Conservation (phyloP, 108 stramenopile species). For the Nannochloropsis salina region DNA sequence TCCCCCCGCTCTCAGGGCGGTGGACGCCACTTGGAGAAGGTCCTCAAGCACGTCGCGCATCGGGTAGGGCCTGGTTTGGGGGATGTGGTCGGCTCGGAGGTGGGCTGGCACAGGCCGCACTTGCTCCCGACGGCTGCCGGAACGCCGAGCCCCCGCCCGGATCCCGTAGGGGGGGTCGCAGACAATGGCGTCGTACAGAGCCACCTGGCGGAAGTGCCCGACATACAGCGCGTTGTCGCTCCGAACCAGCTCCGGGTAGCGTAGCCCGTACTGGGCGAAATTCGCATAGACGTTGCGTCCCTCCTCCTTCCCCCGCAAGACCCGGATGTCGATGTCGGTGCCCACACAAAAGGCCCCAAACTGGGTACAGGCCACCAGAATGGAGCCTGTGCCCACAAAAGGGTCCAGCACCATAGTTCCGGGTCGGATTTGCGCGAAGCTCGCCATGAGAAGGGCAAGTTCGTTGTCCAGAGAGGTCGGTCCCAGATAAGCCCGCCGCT, state of each 20-base stretch:
- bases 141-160: conserved; percentile 79
- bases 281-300: conserved; percentile 67
- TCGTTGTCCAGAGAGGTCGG: conserved; percentile 97
- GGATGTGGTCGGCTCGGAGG: conserved; percentile 78
- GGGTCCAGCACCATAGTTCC: conserved; percentile 76
- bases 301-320: conserved; percentile 68
- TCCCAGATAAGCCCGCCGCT: conserved; percentile 82
- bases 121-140: conserved; percentile 32
- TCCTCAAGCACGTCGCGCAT: conserved; percentile 85
- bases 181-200: conserved; percentile 66
- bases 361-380: conserved; percentile 75
- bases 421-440: conserved; percentile 30
- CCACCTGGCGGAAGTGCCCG: conserved; percentile 60
- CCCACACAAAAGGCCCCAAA: conserved; percentile 81
- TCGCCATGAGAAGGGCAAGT: conserved; percentile 53
- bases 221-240: conserved; percentile 78
- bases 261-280: conserved; percentile 76
- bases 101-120: conserved; percentile 63
- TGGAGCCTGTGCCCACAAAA: conserved; percentile 94
- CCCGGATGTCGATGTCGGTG: conserved; percentile 87
- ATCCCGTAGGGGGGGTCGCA: conserved; percentile 66
- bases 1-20: conserved; percentile 64
- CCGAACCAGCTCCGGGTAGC: conserved; percentile 80
- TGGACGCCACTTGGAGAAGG: conserved; percentile 73
- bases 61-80: conserved; percentile 75